Evolutionary conservation across 495 filamentous ascomycete species (phyloP).

Genomic region (Penicillium mononematosum): DNA sequence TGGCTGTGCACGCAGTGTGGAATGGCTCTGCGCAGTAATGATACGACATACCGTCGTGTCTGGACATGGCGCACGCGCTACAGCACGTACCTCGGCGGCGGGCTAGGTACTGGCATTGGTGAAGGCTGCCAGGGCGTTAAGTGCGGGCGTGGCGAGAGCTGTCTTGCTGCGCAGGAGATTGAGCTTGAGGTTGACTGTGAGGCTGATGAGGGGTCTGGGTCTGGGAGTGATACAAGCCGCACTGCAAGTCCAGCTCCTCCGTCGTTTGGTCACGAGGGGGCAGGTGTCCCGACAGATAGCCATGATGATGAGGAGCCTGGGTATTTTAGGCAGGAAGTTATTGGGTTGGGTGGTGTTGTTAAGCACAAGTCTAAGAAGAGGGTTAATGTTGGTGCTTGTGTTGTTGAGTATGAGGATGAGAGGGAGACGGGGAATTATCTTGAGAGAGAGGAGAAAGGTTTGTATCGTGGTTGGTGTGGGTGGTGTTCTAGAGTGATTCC

Average conservation of each 20-base stretch:
- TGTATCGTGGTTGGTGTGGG: conserved; percentile 51
- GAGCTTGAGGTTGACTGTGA: conserved; percentile 82
- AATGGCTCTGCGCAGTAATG: conserved; percentile 60
- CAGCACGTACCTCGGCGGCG: conserved; percentile 67
- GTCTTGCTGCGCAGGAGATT: conserved; percentile 67
- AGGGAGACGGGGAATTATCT: conserved; percentile 61
- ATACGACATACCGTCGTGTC: conserved; percentile 73
- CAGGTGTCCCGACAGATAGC: conserved; percentile 23
- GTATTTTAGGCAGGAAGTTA: conserved; percentile 80
- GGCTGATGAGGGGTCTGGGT: conserved; percentile 49
- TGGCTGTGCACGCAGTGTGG: conserved; percentile 85
- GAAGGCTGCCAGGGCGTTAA: conserved; percentile 84
- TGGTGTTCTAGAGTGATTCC: conserved; percentile 51
- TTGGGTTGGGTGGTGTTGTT: conserved; percentile 79
- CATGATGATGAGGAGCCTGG: conserved; percentile 55
- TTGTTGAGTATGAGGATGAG: conserved; percentile 81
- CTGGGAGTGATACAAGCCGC: conserved; percentile 25
- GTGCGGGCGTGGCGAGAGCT: conserved; percentile 69
- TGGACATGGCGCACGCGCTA: conserved; percentile 92
- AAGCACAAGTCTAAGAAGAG: conserved; percentile 78
- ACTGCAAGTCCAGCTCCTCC: conserved; percentile 18
- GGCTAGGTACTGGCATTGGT: conserved; percentile 80
- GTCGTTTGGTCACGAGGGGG: conserved; percentile 17
- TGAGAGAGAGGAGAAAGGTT: conserved; percentile 56
- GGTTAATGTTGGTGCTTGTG: conserved; percentile 74